Evolutionary conservation across 441 rosid genomes (phyloP).

Genomic region (Jatropha podagrica): DNA sequence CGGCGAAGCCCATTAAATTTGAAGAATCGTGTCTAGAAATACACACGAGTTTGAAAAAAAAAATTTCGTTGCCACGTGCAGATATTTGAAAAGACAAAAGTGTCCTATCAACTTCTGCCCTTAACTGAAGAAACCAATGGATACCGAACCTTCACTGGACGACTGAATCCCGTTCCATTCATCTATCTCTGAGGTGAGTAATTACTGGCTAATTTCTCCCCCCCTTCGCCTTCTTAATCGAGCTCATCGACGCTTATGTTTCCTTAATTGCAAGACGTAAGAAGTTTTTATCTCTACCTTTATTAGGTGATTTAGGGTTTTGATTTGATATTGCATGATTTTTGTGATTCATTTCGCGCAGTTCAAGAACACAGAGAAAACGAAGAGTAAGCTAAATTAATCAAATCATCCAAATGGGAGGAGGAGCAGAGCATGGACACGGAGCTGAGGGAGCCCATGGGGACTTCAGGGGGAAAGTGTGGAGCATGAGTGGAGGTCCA

Average conservation of each 20-base stretch:
- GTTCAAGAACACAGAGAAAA: constrained; percentile 10
- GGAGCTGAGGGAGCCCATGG: constrained; percentile 67
- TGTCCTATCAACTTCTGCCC: background rate
- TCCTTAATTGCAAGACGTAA: background rate
- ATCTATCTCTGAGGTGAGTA: background rate
- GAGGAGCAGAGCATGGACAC: constrained; percentile 77
- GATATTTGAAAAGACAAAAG: background rate
- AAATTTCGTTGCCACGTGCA: background rate
- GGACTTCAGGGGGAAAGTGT: constrained; percentile 89
- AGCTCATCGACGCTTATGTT: background rate
- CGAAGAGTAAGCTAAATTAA: background rate
- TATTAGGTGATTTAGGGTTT: constrained; percentile 23
- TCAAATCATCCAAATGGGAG: constrained; percentile 38
- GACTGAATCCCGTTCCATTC: background rate
- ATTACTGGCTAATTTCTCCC: background rate
- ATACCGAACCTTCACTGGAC: background rate
- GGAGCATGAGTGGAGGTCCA: constrained; percentile 96
- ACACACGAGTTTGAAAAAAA: background rate
- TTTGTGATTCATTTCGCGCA: constrained; percentile 16
- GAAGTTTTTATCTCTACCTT: background rate
- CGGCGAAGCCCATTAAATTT: background rate
- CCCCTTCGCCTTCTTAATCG: background rate
- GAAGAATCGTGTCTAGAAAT: background rate
- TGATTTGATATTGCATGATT: constrained; percentile 3
- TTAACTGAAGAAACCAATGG: background rate